Base-by-base conservation (phyloP, 2,329 filamentous ascomycete species). In the Bisporella sp. region DNA sequence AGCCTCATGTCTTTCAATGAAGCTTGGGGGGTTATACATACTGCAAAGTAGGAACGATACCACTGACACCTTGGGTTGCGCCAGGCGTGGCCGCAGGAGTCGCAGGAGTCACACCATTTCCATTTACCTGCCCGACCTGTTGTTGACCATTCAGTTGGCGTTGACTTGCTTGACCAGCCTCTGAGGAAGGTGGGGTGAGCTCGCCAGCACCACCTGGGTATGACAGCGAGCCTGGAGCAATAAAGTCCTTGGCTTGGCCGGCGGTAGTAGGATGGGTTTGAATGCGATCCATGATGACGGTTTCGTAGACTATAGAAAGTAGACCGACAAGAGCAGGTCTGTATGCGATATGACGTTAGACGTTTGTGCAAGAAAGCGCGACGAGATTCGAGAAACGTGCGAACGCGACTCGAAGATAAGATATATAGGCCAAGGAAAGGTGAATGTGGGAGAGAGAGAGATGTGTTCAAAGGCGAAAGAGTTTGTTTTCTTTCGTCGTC, bases 231-330 rank as follows among this genome's bases (percentile, higher is more conserved):
- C 89, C 87, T 50, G 91, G 88, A 54, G 89, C 90, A 64, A 91
- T 95, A 73, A 97, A 96, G 67, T 88, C 89, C 78, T 93, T 93
- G 58, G 93, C 93, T 80, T 97, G 91, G 60, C 85, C 82, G 64
- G 92, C 91, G 68, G 84, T 97, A 59, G 86, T 80, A 45, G 93
- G 93, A 68, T 97, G 93, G 61, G 92, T 93, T 65, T 89, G 90
- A 64, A 95, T 85, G 64, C 83, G 81, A 69, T 95, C 89, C 89
- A 96, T 95, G 60, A 54, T 44, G 52, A 48, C 56, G 59, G 57
- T 47, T 52, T 58, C 56, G 64, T 59, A 61, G 54, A 62, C 56
- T 58, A 31, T 54, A 49, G 52, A 47, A 42, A 49, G 41, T 29
- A 13, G 31, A 21, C 5, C 41, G 41, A n/a, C 39, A 37, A 44